phyloP scores from a whole-genome alignment of 148 eudicot species.

The Cornus kousa region DNA sequence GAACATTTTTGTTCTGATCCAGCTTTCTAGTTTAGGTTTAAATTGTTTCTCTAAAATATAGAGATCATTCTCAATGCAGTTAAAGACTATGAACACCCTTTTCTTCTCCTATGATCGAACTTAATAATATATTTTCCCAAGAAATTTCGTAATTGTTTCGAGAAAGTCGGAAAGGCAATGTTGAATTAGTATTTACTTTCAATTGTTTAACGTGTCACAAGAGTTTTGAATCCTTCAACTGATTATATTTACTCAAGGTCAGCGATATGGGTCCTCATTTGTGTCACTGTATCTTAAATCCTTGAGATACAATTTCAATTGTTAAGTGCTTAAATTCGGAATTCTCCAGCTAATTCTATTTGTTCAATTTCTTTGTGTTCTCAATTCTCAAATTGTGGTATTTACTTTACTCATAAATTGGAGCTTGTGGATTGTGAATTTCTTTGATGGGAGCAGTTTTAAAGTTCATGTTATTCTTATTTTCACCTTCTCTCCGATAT shows the following conservation, averaged over 20 bases:
- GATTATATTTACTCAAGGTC: neutral
- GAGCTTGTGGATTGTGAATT: too few relatives aligned
- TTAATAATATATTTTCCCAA: too few relatives aligned
- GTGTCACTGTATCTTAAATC: neutral
- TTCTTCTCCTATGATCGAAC: too few relatives aligned
- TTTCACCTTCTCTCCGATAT: neutral
- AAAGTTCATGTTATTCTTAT: neutral
- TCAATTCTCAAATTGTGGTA: too few relatives aligned
- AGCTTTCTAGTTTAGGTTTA: too few relatives aligned
- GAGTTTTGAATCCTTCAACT: neutral
- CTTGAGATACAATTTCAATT: conserved; percentile 1
- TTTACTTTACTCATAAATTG: too few relatives aligned
- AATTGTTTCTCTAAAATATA: too few relatives aligned
- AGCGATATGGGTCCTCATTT: neutral
- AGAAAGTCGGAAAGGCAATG: neutral
- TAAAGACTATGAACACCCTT: too few relatives aligned
- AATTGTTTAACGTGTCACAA: neutral
- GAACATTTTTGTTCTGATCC: too few relatives aligned
- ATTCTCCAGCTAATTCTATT: neutral
- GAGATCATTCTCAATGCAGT: too few relatives aligned
- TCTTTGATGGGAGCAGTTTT: too few relatives aligned
- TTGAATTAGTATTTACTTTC: neutral
- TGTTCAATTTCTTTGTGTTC: too few relatives aligned
- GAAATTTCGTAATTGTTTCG: neutral
- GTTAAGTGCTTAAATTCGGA: neutral